Evolutionary conservation across 2,329 filamentous ascomycete species (phyloP), one percentile per base, ranked within the genome.

Genomic region (Aspergillus uvarum): DNA sequence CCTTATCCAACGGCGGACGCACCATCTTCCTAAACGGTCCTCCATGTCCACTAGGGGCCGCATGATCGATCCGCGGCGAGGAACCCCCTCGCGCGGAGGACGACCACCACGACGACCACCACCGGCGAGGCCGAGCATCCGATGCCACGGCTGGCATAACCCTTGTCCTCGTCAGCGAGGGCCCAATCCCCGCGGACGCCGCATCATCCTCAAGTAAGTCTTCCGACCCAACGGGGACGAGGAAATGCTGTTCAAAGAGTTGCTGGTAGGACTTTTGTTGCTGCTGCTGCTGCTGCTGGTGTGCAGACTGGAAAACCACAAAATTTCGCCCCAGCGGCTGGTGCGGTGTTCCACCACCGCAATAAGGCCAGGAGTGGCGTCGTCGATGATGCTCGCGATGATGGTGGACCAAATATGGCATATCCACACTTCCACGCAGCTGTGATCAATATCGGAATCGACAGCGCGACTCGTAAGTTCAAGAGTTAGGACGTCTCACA

Each of bases 341-440:
- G 47, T 64, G 63, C 54, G 64, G 66, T 12, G 62, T 47, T 16
- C 64, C 63, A 16, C 69, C 64, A 58, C 69, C 70, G 58, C 70
- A 72, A 61, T 72, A 72, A 7, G 74, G 74, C 74, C 74, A 76
- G 24, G 74, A 74, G 51, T 76, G 70, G 58, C 74, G 69, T 62
- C 74, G 65, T 65, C 66, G 63, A 54, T 44, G 38, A 3, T 44
- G 32, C 32, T 35, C 11, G 14, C 32, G 38, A 19, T 44, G 38
- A 16, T 74, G 72, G 58, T 72, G 68, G 32, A 61, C 64, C 35
- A 67, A 51, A 55, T 65, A 64, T 38, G 72, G 64, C 71, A 74
- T 74, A 44, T 59, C 57, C 52, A 61, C 21, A 22, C 32, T 19
- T 12, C 31, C 26, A 29, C 19, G 22, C 32, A 35, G 32, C 12